Base-by-base conservation (phyloP, 352 stramenopile species). In the Phytopythium ostracodes region DNA sequence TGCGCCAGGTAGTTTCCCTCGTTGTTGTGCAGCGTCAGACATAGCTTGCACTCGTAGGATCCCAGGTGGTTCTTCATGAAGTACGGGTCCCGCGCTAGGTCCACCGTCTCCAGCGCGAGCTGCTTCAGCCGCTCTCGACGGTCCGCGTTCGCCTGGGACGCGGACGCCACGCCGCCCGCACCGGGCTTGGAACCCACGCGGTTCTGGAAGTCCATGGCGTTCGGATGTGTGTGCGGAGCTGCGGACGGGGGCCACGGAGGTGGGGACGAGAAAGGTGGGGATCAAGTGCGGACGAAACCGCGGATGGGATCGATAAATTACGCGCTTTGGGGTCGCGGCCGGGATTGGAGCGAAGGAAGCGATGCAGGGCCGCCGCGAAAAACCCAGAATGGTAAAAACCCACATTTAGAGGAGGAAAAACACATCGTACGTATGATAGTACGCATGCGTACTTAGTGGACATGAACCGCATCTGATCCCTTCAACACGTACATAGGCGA, bases 61-160 rank as follows among this genome's bases (percentile, higher is more conserved):
- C 98, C 98, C 46, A 99, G 75, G 76, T 99, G 96, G 78, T 99
- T 99, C 63, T 97, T 92, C 89, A 99, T 98, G 51, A 99, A 97
- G 78, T 99, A 99, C 47, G 98, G 98, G 70, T 99, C 97, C 67
- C 99, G 99, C 31, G 95, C 96, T 36, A 99, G 79, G 76, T 99
- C 97, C 60, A 99, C 92, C 7, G 94, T 98, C 87, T 99, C 98
- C 58, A 99, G 84, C n/a, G 97, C 98, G 40, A 99, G 77, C 76
- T 98, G 97, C 25, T 94, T 84, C 56, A 99, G 79, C 1, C 98
- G 87, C 74, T 99, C 97, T 69, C 98, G 96, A 20, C 96, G 89
- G 77, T 99, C 96, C 8, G 98, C 84, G 73, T 93, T 93, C 47
- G 70, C 73, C 70, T 92, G 81, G 47, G 81, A 87, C 40, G 88